Evolutionary conservation across 805 yeast species (phyloP).

Genomic region (Brettanomyces naardenensis): DNA sequence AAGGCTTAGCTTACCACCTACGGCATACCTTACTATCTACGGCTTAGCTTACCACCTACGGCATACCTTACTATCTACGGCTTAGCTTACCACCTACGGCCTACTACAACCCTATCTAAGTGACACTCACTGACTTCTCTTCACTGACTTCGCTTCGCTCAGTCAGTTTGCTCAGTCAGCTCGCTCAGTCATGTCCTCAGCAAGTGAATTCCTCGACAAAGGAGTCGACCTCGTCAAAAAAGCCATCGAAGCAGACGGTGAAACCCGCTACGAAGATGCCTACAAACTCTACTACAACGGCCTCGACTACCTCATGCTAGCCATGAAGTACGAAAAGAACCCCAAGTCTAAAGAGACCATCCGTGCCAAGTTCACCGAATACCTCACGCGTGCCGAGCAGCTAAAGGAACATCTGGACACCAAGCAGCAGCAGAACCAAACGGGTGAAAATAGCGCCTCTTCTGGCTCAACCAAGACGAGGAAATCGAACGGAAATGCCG

Average conservation of each 20-base stretch:
- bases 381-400: slow-evolving; percentile 88
- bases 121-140: too few relatives aligned
- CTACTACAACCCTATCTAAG: too few relatives aligned
- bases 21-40: too few relatives aligned
- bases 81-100: too few relatives aligned
- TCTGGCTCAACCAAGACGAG: slow-evolving; percentile 52
- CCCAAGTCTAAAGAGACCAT: slow-evolving; percentile 82
- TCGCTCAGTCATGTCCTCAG: slow-evolving; percentile 22
- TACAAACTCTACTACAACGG: slow-evolving; percentile 90
- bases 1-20: too few relatives aligned
- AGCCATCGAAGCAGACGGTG: slow-evolving; percentile 92
- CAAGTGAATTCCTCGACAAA: slow-evolving; percentile 71
- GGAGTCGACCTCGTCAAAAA: slow-evolving; percentile 93
- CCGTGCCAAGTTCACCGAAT: slow-evolving; percentile 83
- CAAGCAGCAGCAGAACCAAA: slow-evolving; percentile 34
- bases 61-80: too few relatives aligned
- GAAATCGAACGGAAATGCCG: slow-evolving; percentile 30
- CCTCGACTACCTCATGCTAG: slow-evolving; percentile 89
- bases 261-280: slow-evolving; percentile 87
- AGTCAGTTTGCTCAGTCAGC: too few relatives aligned
- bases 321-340: slow-evolving; percentile 90
- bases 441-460: slow-evolving; percentile 44
- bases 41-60: too few relatives aligned
- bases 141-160: too few relatives aligned
- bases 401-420: slow-evolving; percentile 82